A percentile compares a stretch with the other conserved stretches of the same genome.
Evolutionary conservation across 345 rosid genomes (phyloP).

Genomic region (Ailanthus altissimus): DNA sequence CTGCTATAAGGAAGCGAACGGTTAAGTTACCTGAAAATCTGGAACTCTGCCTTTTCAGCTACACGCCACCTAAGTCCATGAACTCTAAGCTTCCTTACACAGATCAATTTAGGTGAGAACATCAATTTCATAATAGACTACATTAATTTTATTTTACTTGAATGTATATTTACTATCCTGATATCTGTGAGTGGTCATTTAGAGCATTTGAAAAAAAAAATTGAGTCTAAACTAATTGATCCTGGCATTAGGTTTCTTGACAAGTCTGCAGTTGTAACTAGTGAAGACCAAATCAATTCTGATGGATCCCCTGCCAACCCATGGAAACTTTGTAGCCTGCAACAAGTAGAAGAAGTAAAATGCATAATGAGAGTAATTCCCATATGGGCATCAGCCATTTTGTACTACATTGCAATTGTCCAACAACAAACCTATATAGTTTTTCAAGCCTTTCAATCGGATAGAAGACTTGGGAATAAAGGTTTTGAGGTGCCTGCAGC

Average conservation of each 20-base stretch:
- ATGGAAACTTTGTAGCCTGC: constrained; percentile 69
- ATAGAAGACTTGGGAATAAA: constrained; percentile 39
- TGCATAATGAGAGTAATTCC: constrained; percentile 57
- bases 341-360: constrained; percentile 72
- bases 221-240: not conserved
- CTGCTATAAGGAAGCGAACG: constrained; percentile 28
- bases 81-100: no score
- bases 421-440: constrained; percentile 63
- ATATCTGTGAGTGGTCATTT: no score
- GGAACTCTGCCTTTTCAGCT: constrained; percentile 23
- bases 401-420: constrained; percentile 39
- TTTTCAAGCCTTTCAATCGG: constrained; percentile 60
- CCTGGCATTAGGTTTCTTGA: constrained; percentile 48
- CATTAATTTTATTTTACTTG: no score
- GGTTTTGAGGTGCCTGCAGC: constrained; percentile 55
- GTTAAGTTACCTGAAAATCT: constrained; percentile 22
- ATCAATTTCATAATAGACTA: not conserved
- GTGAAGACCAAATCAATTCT: constrained; percentile 37
- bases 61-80: constrained; percentile 24
- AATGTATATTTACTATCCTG: no score
- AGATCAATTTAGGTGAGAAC: constrained; percentile 32
- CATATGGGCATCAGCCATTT: constrained; percentile 55
- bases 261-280: constrained; percentile 56
- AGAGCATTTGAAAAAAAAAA: no score
- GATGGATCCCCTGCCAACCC: constrained; percentile 54